These are phyloP conservation scores for Hypoxylon lenormandii DNA, from an alignment of 495 filamentous ascomycete genomes.

Conservation along the genomic window DNA sequence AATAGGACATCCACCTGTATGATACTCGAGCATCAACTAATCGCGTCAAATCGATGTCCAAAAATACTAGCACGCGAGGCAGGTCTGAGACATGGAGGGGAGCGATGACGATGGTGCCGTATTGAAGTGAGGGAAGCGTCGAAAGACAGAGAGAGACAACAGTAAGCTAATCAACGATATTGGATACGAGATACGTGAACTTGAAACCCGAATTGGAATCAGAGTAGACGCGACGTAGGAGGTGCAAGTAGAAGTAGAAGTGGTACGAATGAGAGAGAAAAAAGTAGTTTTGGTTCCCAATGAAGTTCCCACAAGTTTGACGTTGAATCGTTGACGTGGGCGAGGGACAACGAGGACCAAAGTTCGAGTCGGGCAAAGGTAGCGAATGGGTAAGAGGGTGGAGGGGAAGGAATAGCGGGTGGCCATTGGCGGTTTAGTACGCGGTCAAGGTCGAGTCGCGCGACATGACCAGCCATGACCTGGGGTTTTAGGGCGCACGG, in stretches of 20 bases:
- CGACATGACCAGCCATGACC: slow-evolving; percentile 10
- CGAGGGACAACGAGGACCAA: slow-evolving; percentile 17
- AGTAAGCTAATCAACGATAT: slow-evolving; percentile 3
- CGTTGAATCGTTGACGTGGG: slow-evolving; percentile 14
- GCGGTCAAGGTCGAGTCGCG: slow-evolving; percentile 48
- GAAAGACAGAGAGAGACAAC: slow-evolving; percentile 18
- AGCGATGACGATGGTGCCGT: neutral
- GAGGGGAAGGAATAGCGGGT: slow-evolving; percentile 41
- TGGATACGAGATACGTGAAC: slow-evolving; percentile 3
- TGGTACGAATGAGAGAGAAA: slow-evolving; percentile 2
- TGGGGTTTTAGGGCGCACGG: neutral
- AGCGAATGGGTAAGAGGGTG: slow-evolving; percentile 36
- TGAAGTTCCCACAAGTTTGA: slow-evolving; percentile 7
- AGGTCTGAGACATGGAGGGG: slow-evolving; percentile 17
- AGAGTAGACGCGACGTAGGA: slow-evolving; percentile 16
- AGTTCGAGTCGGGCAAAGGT: slow-evolving; percentile 26
- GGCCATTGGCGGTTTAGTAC: slow-evolving; percentile 44
- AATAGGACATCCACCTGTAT: slow-evolving; percentile 10
- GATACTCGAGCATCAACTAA: slow-evolving; percentile 7
- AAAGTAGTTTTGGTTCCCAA: neutral
- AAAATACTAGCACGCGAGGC: slow-evolving; percentile 14
- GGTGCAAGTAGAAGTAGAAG: neutral
- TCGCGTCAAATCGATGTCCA: slow-evolving; percentile 19
- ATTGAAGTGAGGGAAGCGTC: neutral
- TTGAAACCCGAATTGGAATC: slow-evolving; percentile 9